phyloP scores from a whole-genome alignment of 257 asterid genomes.

The Solanum dulcamara region DNA sequence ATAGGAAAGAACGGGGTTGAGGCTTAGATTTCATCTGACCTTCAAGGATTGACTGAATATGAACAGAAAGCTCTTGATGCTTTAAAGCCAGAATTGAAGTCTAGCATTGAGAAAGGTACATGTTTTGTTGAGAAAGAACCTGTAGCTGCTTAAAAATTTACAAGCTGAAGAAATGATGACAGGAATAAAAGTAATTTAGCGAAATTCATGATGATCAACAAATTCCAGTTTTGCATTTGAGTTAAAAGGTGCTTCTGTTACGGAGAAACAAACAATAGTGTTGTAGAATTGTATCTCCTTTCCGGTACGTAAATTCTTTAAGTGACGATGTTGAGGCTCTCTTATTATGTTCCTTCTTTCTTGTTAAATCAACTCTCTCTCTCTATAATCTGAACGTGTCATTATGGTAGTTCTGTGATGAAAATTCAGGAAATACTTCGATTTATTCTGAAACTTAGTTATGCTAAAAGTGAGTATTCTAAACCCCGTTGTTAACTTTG shows the following conservation, averaged over 20 bases:
- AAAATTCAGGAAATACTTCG: too few species aligned
- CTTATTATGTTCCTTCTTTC: neutral
- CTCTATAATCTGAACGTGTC: too few species aligned
- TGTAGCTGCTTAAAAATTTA: slow-evolving; percentile 34
- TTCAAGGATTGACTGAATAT: slow-evolving; percentile 59
- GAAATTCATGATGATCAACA: neutral
- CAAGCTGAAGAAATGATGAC: slow-evolving; percentile 8
- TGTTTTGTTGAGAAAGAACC: slow-evolving; percentile 54
- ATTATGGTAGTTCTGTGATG: too few species aligned
- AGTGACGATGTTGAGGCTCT: slow-evolving; percentile 8
- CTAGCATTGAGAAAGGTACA: slow-evolving; percentile 78
- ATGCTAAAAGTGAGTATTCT: neutral
- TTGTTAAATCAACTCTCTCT: neutral
- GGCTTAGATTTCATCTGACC: slow-evolving; percentile 59
- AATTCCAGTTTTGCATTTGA: slow-evolving; percentile 41
- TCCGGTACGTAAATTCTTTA: slow-evolving; percentile 4
- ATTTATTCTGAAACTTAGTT: too few species aligned
- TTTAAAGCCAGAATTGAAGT: slow-evolving; percentile 67
- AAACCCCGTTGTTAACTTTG: neutral
- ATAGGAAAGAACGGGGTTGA: slow-evolving; percentile 70
- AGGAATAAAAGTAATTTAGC: slow-evolving; percentile 16
- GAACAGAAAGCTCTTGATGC: slow-evolving; percentile 76
- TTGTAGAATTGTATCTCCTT: slow-evolving; percentile 21
- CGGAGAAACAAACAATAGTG: slow-evolving; percentile 18
- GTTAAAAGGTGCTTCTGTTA: slow-evolving; percentile 13